A percentile compares a stretch with the other conserved stretches of the same genome.
These are phyloP conservation scores for Nakataea oryzae DNA, from an alignment of 2,329 filamentous ascomycete genomes.

Conservation along the genomic window DNA sequence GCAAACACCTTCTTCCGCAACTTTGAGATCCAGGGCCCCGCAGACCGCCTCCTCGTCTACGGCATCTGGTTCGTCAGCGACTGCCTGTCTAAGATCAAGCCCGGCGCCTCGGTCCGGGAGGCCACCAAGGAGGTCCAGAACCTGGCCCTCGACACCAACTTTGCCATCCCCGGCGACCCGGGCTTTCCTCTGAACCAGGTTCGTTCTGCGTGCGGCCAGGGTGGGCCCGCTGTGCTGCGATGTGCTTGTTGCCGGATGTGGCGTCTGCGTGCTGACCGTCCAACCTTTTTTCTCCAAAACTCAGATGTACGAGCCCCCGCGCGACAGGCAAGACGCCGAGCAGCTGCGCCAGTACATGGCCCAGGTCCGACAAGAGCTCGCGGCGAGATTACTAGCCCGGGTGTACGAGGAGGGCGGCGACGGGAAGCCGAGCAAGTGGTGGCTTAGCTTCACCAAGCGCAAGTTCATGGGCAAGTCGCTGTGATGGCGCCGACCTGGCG, in stretches of 20 bases:
- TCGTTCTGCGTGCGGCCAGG: slow-evolving; percentile 14
- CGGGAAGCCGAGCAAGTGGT: slow-evolving; percentile 74
- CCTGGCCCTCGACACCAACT: slow-evolving; percentile 82
- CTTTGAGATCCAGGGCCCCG: slow-evolving; percentile 96
- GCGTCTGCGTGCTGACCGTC: too few species aligned
- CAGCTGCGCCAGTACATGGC: slow-evolving; percentile 78
- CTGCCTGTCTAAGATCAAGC: slow-evolving; percentile 78
- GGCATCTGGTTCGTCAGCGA: slow-evolving; percentile 93
- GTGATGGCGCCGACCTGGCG: slow-evolving; percentile 25
- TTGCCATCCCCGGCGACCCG: slow-evolving; percentile 88
- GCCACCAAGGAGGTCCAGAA: slow-evolving; percentile 73
- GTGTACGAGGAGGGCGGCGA: slow-evolving; percentile 72
- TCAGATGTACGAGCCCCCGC: slow-evolving; percentile 82
- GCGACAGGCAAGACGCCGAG: slow-evolving; percentile 82
- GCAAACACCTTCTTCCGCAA: slow-evolving; percentile 99
- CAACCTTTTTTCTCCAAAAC: neutral
- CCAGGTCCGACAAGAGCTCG: slow-evolving; percentile 89
- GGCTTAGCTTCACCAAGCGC: slow-evolving; percentile 96
- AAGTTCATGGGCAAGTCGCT: slow-evolving; percentile 98
- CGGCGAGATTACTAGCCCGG: slow-evolving; percentile 67
- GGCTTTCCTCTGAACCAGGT: slow-evolving; percentile 88
- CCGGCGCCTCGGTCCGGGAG: slow-evolving; percentile 50
- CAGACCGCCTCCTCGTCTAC: slow-evolving; percentile 90
- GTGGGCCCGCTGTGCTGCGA: too few species aligned
- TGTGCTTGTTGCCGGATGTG: too few species aligned